Base-by-base conservation (phyloP, 352 stramenopile species). In the Saprolegnia diclina region DNA sequence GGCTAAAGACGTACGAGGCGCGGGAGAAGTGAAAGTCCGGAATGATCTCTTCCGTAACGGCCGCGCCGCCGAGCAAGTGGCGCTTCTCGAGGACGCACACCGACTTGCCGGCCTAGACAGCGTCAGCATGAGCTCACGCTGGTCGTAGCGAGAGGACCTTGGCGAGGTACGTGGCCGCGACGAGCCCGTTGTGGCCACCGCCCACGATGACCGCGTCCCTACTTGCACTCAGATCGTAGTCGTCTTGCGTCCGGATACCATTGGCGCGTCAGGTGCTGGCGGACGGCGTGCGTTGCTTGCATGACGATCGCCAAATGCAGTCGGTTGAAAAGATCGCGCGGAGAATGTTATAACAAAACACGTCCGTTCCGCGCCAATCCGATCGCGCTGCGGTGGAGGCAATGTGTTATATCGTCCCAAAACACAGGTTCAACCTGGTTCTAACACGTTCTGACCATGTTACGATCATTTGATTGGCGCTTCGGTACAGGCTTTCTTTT, bases 41-140 rank as follows among this genome's bases (percentile, higher is more conserved):
- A 50, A 97, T 82, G 68, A 97, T 90, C 65, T 97, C 90, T 70
- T 97, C 90, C 5, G 90, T 97, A 52, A 97, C 89, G 0, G 90
- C 90, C 9, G 90, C 90, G 4, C 90, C 90, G 1, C 90, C 90
- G 2, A 97, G 78, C n/a, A 97, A 22, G 62, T 94, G 80, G 1
- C 90, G 76, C 69, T 91, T 89, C 75, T 97, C 90, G 61, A 97
- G 70, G 35, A 97, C 89, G 37, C 88, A 91, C 19, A 97, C 88
- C 53, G 80, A 81, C 76, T 94, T 94, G 5, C 85, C 85, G 4
- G 83, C 85, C 85, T 89, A 38, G 42, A 59, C 19, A 45, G 9
- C 35, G 11, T 11, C 24, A 40, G 48, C 21, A 32, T 52, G 11
- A 55, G 2, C 29, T 29, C 7, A 10, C n/a, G 18, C 22, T 55